Conservation (phyloP, 495 filamentous ascomycete species). For the Penicillium crystallinum region DNA sequence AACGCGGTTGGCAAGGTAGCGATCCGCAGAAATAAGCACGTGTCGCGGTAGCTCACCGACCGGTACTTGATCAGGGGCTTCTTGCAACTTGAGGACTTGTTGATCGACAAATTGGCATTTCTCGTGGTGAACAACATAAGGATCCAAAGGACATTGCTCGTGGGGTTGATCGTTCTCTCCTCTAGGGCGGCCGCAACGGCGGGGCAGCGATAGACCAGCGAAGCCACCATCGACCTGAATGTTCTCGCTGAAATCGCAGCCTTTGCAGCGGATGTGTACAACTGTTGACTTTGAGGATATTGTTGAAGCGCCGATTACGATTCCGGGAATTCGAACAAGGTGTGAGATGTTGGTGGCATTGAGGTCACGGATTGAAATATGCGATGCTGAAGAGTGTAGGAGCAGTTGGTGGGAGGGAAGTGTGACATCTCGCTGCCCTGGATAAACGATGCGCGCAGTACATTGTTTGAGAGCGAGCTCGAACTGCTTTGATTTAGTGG, state of each 20-base stretch:
- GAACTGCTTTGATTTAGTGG: slow-evolving; percentile 57
- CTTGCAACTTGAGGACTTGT: slow-evolving; percentile 96
- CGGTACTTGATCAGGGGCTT: slow-evolving; percentile 96
- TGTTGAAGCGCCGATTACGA: slow-evolving; percentile 95
- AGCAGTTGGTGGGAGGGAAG: slow-evolving; percentile 90
- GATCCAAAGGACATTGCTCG: slow-evolving; percentile 82
- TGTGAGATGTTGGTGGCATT: slow-evolving; percentile 90
- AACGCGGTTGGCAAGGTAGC: slow-evolving; percentile 92
- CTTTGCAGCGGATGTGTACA: slow-evolving; percentile 83
- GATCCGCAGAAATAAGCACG: slow-evolving; percentile 89
- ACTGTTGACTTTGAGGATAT: slow-evolving; percentile 91
- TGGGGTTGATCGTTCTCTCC: slow-evolving; percentile 50
- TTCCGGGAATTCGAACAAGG: slow-evolving; percentile 93
- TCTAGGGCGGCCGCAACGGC: slow-evolving; percentile 62
- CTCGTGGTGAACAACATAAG: slow-evolving; percentile 93
- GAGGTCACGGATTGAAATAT: slow-evolving; percentile 89
- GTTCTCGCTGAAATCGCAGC: slow-evolving; percentile 69
- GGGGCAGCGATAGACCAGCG: slow-evolving; percentile 74
- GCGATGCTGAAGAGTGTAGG: slow-evolving; percentile 83
- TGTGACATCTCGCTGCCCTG: slow-evolving; percentile 61
- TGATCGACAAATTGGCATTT: slow-evolving; percentile 95
- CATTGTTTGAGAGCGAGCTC: slow-evolving; percentile 85
- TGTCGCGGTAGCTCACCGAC: slow-evolving; percentile 95
- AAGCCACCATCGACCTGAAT: slow-evolving; percentile 78
- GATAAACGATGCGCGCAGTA: slow-evolving; percentile 84